Evolutionary conservation across 1,284 basidiomycete genomes (phyloP), one percentile per base, ranked within the genome.

Genomic region (Clitocybe nebularis): DNA sequence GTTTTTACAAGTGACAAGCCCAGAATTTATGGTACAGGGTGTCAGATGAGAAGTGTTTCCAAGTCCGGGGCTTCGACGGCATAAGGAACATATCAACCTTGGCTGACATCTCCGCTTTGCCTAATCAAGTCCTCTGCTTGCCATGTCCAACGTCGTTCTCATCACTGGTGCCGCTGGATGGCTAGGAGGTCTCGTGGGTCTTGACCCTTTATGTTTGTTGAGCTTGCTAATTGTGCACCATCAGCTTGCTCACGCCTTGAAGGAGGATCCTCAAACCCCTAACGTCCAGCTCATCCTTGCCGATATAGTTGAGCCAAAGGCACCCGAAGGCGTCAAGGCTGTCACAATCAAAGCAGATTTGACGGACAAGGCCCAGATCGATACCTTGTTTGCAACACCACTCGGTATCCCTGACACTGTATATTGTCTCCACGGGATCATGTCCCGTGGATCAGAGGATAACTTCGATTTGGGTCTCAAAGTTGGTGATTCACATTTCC

Each of bases 381-480:
- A 72, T 23, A 50, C 43, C 0, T 52, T 73, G 1, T 72, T 75
- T 51, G 52, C 59, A 13, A 71, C 68, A 5, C 44, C 59, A 16
- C 58, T 67, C 35, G 72, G 71, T 10, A 46, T 68, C 5, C 71
- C 71, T 0, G 68, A 71, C 44, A 66, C 66, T 4, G 57, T 82
- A 24, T 82, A 81, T 57, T 79, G 75, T 51, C 64, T 80, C 44
- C 78, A 81, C 52, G 80, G 80, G 1, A 78, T 81, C 58, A 82
- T 83, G 81, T 81, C 77, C n/a, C 75, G 79, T 16, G 79, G 78
- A 13, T 72, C 77, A 11, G 81, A 84, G 57, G 75, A 77, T 46
- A 71, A 81, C 54, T 82, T 83, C 54, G 75, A 78, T 32, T 59
- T 81, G 3, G 79, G 78, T 4, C 64, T 79, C 49, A 69, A 71